These are phyloP conservation scores for Mycocentrospora acerina DNA, from an alignment of 2,329 filamentous ascomycete genomes.

Conservation along the genomic window DNA sequence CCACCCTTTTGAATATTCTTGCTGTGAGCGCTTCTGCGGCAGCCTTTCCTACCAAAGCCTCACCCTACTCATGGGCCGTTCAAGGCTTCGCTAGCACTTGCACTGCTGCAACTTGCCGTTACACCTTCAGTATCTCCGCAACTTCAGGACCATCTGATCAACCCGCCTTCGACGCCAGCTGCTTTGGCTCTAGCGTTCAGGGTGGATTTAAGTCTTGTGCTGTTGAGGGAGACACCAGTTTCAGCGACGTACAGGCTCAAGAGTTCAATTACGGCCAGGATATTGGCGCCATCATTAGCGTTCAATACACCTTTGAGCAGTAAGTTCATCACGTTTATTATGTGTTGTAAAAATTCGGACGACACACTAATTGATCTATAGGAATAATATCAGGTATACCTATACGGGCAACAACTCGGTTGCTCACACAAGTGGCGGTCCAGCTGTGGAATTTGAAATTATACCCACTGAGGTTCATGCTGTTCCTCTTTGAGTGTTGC, in stretches of 20 bases:
- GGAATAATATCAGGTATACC: conserved; percentile 13
- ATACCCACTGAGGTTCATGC: too few relatives aligned
- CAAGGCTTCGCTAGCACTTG: conserved; percentile 19
- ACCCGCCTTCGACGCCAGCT: conserved; percentile 18
- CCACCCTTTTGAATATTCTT: conserved; percentile 10
- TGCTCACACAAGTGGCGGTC: too few relatives aligned
- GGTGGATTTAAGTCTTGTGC: conserved; percentile 16
- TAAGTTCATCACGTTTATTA: too few relatives aligned
- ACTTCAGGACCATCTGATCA: conserved; percentile 11
- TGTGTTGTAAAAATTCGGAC: too few relatives aligned
- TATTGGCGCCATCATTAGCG: conserved; percentile 10
- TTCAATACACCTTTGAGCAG: conserved; percentile 17
- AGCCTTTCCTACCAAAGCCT: conserved; percentile 1
- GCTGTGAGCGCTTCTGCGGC: conserved; percentile 8
- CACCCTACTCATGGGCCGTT: conserved; percentile 19
- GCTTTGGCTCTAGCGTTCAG: conserved; percentile 14
- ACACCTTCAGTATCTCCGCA: conserved; percentile 18
- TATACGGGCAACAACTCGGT: conserved; percentile 14
- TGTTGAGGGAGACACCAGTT: conserved; percentile 8
- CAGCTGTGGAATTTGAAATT: too few relatives aligned
- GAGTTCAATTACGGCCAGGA: conserved; percentile 14
- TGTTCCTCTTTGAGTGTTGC: too few relatives aligned
- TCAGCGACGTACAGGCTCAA: conserved; percentile 11
- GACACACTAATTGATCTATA: neutral
- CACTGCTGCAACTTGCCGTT: conserved; percentile 22